phyloP scores from a whole-genome alignment of 352 stramenopile species.

The Pythium angustatum region DNA sequence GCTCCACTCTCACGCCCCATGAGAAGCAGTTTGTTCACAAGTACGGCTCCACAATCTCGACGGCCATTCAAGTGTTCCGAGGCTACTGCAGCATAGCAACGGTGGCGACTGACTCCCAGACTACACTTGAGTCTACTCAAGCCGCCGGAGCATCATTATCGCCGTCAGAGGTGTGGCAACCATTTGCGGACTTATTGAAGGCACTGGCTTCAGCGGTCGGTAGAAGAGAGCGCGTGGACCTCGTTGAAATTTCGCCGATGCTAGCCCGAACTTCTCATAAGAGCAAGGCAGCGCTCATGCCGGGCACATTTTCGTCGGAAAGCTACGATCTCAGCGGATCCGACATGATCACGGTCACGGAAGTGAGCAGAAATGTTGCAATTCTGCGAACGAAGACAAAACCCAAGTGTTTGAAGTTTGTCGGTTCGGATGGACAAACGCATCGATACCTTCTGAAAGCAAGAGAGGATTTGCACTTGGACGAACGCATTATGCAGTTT shows the following conservation, averaged over 20 bases:
- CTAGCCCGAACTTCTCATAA: conserved; percentile 47
- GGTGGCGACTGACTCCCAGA: conserved; percentile 5
- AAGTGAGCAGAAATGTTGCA: conserved; percentile 34
- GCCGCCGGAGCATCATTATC: background rate
- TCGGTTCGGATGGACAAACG: conserved; percentile 67
- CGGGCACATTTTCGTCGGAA: conserved; percentile 33
- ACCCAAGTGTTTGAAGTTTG: conserved; percentile 81
- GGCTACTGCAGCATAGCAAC: conserved; percentile 41
- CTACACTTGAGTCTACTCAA: background rate
- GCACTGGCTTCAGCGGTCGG: conserved; percentile 40
- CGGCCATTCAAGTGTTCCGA: conserved; percentile 46
- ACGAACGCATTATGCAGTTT: conserved; percentile 92
- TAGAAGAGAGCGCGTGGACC: conserved; percentile 50
- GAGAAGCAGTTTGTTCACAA: conserved; percentile 73
- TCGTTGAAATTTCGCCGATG: conserved; percentile 75
- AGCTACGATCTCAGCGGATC: background rate
- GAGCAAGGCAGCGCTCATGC: conserved; percentile 54
- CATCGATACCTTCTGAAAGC: conserved; percentile 88
- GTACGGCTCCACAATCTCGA: conserved; percentile 54
- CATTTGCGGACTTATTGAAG: conserved; percentile 80
- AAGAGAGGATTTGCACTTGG: conserved; percentile 85
- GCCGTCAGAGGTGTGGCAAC: conserved; percentile 50
- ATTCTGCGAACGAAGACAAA: conserved; percentile 85
- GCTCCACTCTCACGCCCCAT: conserved; percentile 50
- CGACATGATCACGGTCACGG: conserved; percentile 21